phyloP scores from a whole-genome alignment of 805 yeast species.

The Ogataea degrootiae region DNA sequence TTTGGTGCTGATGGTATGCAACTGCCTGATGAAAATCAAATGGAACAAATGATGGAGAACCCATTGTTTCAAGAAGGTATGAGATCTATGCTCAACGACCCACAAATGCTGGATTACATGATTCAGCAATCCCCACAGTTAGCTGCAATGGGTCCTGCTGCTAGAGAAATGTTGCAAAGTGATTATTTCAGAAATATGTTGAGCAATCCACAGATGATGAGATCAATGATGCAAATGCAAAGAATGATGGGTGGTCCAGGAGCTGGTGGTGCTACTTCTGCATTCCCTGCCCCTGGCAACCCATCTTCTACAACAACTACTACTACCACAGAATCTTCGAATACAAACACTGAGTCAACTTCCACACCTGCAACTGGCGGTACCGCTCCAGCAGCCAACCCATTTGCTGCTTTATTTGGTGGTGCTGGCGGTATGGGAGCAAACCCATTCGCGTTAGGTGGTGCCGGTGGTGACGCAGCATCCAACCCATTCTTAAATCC shows the following conservation, averaged over 20 bases:
- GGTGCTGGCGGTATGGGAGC: conserved; percentile 17
- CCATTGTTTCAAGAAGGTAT: conserved; percentile 81
- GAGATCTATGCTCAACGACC: conserved; percentile 79
- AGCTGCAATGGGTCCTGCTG: conserved; percentile 84
- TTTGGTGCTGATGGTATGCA: conserved; percentile 94
- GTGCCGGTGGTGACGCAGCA: conserved; percentile 23
- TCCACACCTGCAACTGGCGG: conserved; percentile 1
- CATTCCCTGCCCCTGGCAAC: conserved; percentile 50
- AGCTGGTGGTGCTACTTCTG: conserved; percentile 22
- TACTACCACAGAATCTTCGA: conserved; percentile 8
- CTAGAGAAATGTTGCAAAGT: conserved; percentile 77
- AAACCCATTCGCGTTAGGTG: conserved; percentile 12
- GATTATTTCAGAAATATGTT: conserved; percentile 77
- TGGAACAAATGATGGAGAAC: conserved; percentile 68
- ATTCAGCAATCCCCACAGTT: conserved; percentile 81
- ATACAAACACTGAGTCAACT: background rate
- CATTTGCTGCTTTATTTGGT: conserved; percentile 37
- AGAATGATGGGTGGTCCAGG: conserved; percentile 41
- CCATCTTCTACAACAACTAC: conserved; percentile 17
- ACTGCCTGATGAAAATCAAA: conserved; percentile 70
- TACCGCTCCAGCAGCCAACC: conserved; percentile 35
- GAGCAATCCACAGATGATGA: conserved; percentile 79
- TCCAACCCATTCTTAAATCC: conserved; percentile 45
- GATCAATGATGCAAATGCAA: conserved; percentile 76
- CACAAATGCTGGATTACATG: conserved; percentile 80